phyloP scores from a whole-genome alignment of 495 filamentous ascomycete species.

The Lasiosphaeris hirsuta region DNA sequence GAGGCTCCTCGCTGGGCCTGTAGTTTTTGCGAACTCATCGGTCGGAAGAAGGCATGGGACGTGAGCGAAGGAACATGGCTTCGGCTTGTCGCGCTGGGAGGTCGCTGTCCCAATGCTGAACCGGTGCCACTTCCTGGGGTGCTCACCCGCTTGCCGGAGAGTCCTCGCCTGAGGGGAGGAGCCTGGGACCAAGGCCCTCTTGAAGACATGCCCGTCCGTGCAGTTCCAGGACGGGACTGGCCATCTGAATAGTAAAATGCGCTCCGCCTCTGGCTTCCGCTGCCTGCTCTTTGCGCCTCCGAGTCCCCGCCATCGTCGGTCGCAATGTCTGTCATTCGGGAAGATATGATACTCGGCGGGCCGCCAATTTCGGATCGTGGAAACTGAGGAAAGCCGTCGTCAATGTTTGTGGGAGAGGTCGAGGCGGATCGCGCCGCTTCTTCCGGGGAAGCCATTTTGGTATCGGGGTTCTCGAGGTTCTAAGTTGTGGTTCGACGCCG shows the following conservation, averaged over 20 bases:
- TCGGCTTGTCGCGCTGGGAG: conserved; percentile 65
- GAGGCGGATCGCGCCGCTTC: conserved; percentile 27
- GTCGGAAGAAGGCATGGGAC: conserved; percentile 87
- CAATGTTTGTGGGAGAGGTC: conserved; percentile 32
- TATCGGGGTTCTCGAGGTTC: not conserved
- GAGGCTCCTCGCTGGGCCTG: conserved; percentile 78
- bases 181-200: conserved; percentile 49
- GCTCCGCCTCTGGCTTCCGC: conserved; percentile 36
- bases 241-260: conserved; percentile 41
- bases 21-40: conserved; percentile 93
- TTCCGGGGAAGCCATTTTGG: conserved; percentile 35
- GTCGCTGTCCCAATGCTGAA: conserved; percentile 45
- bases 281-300: conserved; percentile 29
- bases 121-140: conserved; percentile 42
- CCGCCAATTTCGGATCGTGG: conserved; percentile 34
- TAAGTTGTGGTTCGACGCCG: not conserved
- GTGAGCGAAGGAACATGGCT: conserved; percentile 88
- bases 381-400: conserved; percentile 41
- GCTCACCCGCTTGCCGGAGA: conserved; percentile 41
- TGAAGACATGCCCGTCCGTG: conserved; percentile 49
- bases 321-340: conserved; percentile 76
- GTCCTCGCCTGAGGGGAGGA: conserved; percentile 43
- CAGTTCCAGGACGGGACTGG: conserved; percentile 47
- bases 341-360: conserved; percentile 71
- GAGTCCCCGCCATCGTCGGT: conserved; percentile 50